phyloP scores from a whole-genome alignment of 345 rosid species.

The Excoecaria agallocha region DNA sequence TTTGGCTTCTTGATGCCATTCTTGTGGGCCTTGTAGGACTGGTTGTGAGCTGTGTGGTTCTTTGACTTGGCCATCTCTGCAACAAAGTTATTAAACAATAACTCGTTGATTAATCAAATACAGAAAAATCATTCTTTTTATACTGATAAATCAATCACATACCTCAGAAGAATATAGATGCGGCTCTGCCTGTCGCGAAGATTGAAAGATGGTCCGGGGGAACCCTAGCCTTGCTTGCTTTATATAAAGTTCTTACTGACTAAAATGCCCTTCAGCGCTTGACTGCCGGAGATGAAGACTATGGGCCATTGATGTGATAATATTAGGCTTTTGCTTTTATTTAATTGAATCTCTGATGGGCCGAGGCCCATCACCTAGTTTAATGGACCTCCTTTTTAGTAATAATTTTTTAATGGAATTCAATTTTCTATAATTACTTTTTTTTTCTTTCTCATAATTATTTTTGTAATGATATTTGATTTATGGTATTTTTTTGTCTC shows the following conservation, averaged over 20 bases:
- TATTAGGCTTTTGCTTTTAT: too few relatives aligned
- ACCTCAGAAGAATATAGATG: conserved; percentile 4
- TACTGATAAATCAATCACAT: not conserved
- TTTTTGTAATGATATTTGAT: too few relatives aligned
- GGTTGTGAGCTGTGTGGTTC: conserved; percentile 99
- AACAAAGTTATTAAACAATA: not conserved
- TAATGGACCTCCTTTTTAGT: too few relatives aligned
- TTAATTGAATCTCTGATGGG: not conserved
- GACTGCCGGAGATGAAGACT: too few relatives aligned
- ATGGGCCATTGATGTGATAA: too few relatives aligned
- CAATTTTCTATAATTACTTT: too few relatives aligned
- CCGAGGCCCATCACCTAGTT: not conserved
- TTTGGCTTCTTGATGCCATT: conserved; percentile 98
- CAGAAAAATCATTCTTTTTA: not conserved
- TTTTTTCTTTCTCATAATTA: too few relatives aligned
- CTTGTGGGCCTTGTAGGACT: conserved; percentile 93
- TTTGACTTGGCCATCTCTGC: conserved; percentile 98
- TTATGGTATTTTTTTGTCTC: too few relatives aligned
- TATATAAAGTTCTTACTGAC: not conserved
- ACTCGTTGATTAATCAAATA: not conserved
- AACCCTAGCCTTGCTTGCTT: conserved; percentile 17
- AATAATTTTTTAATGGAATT: too few relatives aligned
- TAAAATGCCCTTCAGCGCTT: conserved; percentile 2
- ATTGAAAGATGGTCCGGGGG: not conserved
- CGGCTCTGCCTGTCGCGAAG: conserved; percentile 1